phyloP scores from a whole-genome alignment of 345 rosid genomes.

The Aquilaria yunnanensis region DNA sequence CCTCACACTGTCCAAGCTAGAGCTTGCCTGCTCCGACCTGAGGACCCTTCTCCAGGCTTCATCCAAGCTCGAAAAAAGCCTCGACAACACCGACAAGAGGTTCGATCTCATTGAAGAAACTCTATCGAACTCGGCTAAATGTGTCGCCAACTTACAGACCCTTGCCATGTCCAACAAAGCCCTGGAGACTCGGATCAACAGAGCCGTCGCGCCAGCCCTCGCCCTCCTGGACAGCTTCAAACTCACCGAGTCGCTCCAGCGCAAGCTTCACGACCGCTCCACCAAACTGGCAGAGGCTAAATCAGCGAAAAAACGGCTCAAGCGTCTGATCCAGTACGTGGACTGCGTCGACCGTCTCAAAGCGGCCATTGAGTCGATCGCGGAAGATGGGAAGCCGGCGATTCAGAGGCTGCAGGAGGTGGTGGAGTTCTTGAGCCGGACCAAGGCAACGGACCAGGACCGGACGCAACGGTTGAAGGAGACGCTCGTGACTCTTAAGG shows the following conservation, averaged over 20 bases:
- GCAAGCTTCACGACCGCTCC: conserved; percentile 32
- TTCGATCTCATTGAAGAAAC: conserved; percentile 31
- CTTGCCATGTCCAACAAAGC: conserved; percentile 48
- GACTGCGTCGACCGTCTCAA: conserved; percentile 42
- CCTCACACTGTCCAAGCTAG: conserved; percentile 28
- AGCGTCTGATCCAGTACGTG: conserved; percentile 29
- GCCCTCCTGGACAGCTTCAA: conserved; percentile 42
- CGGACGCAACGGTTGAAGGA: conserved; percentile 43
- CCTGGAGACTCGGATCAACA: conserved; percentile 52
- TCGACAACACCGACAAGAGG: conserved; percentile 31
- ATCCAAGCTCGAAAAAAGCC: conserved; percentile 20
- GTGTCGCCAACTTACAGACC: conserved; percentile 52
- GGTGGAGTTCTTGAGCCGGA: conserved; percentile 74
- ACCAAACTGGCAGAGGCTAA: conserved; percentile 18
- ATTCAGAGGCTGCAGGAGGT: conserved; percentile 69
- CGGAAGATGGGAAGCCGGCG: conserved; percentile 44
- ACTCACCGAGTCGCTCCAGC: conserved; percentile 41
- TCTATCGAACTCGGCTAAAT: conserved; percentile 35
- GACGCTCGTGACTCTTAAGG: conserved; percentile 48
- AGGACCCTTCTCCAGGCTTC: conserved; percentile 34
- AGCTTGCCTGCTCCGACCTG: conserved; percentile 35
- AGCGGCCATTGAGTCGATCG: conserved; percentile 28
- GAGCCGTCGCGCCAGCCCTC: conserved; percentile 51
- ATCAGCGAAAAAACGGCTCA: conserved; percentile 28
- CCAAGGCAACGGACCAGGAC: conserved; percentile 51